Evolutionary conservation across 2,329 filamentous ascomycete genomes (phyloP).

Genomic region (Arachnomyces sp.): DNA sequence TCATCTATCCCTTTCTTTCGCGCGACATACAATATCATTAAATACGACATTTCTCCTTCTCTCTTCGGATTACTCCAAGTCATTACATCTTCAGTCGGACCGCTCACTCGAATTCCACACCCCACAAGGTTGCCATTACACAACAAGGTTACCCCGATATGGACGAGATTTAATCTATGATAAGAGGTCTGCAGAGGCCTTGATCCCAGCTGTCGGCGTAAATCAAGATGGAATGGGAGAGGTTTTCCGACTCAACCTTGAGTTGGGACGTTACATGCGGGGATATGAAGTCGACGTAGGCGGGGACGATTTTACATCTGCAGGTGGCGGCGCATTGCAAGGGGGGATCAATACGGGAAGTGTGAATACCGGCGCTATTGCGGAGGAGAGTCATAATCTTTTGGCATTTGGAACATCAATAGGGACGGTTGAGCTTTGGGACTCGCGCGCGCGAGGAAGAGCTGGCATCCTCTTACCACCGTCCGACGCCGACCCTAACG

Average conservation of each 20-base stretch:
- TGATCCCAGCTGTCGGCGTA: conserved; percentile 80
- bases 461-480: conserved; percentile 66
- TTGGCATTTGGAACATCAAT: conserved; percentile 88
- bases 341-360: conserved; percentile 78
- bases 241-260: conserved; percentile 85
- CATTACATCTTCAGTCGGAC: conserved; percentile 85
- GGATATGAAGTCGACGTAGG: conserved; percentile 88
- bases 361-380: conserved; percentile 80
- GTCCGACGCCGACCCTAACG: conserved; percentile 26
- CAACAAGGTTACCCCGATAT: conserved; percentile 83
- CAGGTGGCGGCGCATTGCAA: conserved; percentile 68
- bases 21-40: conserved; percentile 81
- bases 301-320: conserved; percentile 62
- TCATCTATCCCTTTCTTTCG: conserved; percentile 86
- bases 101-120: conserved; percentile 90
- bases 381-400: conserved; percentile 81
- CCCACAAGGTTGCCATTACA: conserved; percentile 77
- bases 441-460: conserved; percentile 72
- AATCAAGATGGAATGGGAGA: conserved; percentile 82
- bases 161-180: conserved; percentile 86
- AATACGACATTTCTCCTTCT: conserved; percentile 89
- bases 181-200: conserved; percentile 69
- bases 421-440: conserved; percentile 97
- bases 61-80: conserved; percentile 88
- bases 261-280: conserved; percentile 88